Conservation (phyloP, 2,329 filamentous ascomycete genomes). For the Fusarium setosum region DNA sequence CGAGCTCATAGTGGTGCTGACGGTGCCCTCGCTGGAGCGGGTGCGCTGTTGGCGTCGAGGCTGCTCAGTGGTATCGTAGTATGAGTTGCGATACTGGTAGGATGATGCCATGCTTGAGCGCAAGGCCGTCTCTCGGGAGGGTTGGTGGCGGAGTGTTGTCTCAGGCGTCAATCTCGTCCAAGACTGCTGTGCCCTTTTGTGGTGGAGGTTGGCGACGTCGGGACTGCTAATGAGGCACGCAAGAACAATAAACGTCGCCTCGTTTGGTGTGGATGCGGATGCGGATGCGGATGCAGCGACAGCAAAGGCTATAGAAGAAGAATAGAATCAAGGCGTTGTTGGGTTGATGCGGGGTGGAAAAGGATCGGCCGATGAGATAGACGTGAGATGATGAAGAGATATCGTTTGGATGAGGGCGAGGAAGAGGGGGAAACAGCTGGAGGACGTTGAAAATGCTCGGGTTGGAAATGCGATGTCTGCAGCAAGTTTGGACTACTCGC, state of each 20-base stretch:
- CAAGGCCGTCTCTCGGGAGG: slow-evolving; percentile 30
- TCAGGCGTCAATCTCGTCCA: slow-evolving; percentile 32
- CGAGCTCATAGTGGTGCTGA: slow-evolving; percentile 84
- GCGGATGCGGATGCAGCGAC: not conserved
- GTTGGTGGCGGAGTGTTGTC: slow-evolving; percentile 25
- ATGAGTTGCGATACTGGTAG: slow-evolving; percentile 65
- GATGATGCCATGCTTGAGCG: slow-evolving; percentile 62
- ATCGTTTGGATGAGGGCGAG: not conserved
- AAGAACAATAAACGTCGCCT: slow-evolving; percentile 1
- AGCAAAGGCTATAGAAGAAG: not conserved
- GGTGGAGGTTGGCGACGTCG: not conserved
- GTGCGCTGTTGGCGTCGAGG: slow-evolving; percentile 62
- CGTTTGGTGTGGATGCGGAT: not conserved
- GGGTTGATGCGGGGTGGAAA: slow-evolving; percentile 33
- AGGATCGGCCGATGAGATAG: slow-evolving; percentile 28
- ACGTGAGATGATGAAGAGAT: slow-evolving; percentile 15
- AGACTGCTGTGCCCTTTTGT: slow-evolving; percentile 19
- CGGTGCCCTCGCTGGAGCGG: slow-evolving; percentile 88
- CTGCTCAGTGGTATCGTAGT: slow-evolving; percentile 57
- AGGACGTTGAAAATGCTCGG: slow-evolving; percentile 11
- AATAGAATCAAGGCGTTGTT: slow-evolving; percentile 3
- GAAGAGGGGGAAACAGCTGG: slow-evolving; percentile 6
- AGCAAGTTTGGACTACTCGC: slow-evolving; percentile 29
- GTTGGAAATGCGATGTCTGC: slow-evolving; percentile 25
- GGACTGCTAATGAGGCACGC: not conserved